Evolutionary conservation across 176 grass and related monocot species (phyloP).

Genomic region (Lolium multiflorum): DNA sequence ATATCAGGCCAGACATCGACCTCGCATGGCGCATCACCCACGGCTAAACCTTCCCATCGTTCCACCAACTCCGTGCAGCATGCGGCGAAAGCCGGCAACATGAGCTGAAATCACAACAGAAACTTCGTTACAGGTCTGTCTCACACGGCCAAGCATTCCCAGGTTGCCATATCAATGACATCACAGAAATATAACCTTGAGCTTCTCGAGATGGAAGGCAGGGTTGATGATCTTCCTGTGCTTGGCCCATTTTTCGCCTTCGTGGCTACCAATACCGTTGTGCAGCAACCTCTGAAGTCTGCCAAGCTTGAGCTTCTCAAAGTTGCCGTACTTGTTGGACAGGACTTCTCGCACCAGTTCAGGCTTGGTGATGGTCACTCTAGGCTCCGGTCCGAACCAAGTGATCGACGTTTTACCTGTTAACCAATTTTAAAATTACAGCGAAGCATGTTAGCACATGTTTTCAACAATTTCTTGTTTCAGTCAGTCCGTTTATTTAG

Average conservation of each 20-base stretch:
- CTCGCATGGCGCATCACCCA: slow-evolving; percentile 43
- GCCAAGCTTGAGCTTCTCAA: slow-evolving; percentile 42
- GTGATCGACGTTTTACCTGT: slow-evolving; percentile 69
- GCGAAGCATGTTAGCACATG: background rate
- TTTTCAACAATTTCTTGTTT: background rate
- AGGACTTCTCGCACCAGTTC: slow-evolving; percentile 64
- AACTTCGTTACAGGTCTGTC: background rate
- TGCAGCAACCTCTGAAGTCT: slow-evolving; percentile 33
- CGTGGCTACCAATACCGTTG: slow-evolving; percentile 47
- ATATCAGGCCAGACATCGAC: slow-evolving; percentile 74
- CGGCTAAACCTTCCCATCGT: slow-evolving; percentile 59
- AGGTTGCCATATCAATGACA: background rate
- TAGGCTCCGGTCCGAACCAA: slow-evolving; percentile 63
- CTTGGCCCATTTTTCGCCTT: slow-evolving; percentile 83
- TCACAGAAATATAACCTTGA: slow-evolving; percentile 53
- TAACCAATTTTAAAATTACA: background rate
- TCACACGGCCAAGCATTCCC: background rate
- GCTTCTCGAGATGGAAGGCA: slow-evolving; percentile 76
- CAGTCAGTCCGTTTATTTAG: background rate
- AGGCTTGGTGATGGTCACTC: slow-evolving; percentile 60
- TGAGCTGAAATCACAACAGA: slow-evolving; percentile 36
- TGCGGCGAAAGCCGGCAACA: slow-evolving; percentile 65
- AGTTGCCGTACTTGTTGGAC: slow-evolving; percentile 58
- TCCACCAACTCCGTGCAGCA: slow-evolving; percentile 58
- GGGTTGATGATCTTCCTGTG: slow-evolving; percentile 81